These are phyloP conservation scores for Mycena maculata DNA, from an alignment of 768 basidiomycete species.

Conservation along the genomic window DNA sequence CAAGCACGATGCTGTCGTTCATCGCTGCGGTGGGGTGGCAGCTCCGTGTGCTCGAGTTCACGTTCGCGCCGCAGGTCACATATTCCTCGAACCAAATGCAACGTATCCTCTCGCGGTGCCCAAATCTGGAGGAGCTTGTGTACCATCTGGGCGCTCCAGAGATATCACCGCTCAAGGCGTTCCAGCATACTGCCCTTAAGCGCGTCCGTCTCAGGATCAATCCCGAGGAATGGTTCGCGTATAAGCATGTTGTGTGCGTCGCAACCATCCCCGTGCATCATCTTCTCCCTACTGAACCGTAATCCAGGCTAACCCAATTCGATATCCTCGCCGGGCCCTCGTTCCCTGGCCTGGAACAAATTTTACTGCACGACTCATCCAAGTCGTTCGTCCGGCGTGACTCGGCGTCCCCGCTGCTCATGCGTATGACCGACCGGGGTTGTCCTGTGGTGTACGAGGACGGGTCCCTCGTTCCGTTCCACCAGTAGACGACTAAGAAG, in stretches of 20 bases:
- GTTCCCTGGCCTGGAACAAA: slow-evolving; percentile 21
- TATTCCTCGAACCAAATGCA: slow-evolving; percentile 26
- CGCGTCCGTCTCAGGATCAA: slow-evolving; percentile 23
- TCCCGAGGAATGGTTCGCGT: slow-evolving; percentile 24
- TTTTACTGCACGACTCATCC: slow-evolving; percentile 16
- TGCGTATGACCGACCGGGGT: slow-evolving; percentile 22
- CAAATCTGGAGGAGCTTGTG: slow-evolving; percentile 26
- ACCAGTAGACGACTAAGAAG: background rate
- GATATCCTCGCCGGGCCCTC: slow-evolving; percentile 25
- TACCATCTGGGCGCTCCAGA: slow-evolving; percentile 29
- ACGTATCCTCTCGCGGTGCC: slow-evolving; percentile 23
- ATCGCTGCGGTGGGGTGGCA: slow-evolving; percentile 14
- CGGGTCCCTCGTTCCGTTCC: slow-evolving; percentile 15
- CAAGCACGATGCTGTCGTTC: slow-evolving; percentile 13
- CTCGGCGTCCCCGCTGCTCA: slow-evolving; percentile 12
- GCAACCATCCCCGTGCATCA: background rate
- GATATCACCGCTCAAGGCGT: slow-evolving; percentile 22
- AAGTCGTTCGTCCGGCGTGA: slow-evolving; percentile 22
- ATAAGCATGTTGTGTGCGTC: slow-evolving; percentile 25
- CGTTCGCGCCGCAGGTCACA: slow-evolving; percentile 26
- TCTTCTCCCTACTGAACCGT: background rate
- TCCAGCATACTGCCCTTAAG: slow-evolving; percentile 11
- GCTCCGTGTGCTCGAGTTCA: slow-evolving; percentile 26
- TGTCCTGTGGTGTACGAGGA: slow-evolving; percentile 21
- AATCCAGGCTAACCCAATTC: slow-evolving; percentile 16